A percentile compares a stretch with the other conserved stretches of the same genome.
phyloP scores from a whole-genome alignment of 495 filamentous ascomycete genomes.

The Aspergillus ostianus region DNA sequence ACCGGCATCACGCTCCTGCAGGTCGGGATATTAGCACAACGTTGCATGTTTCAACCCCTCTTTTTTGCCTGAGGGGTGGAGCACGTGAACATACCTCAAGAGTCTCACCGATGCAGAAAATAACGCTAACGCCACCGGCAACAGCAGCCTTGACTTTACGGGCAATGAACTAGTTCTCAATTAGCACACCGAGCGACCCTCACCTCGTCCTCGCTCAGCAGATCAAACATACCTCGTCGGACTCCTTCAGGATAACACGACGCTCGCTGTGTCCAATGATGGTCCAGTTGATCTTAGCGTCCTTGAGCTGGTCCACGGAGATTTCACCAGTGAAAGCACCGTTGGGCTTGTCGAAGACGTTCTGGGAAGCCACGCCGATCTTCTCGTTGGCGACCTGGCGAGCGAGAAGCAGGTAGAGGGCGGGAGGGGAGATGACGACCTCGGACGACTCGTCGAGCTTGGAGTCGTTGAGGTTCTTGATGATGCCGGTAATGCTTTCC shows the following conservation, averaged over 20 bases:
- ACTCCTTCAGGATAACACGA: slow-evolving; percentile 80
- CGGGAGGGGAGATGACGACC: slow-evolving; percentile 89
- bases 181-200: slow-evolving; percentile 10
- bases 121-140: slow-evolving; percentile 82
- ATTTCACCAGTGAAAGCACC: slow-evolving; percentile 98
- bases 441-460: slow-evolving; percentile 56
- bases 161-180: slow-evolving; percentile 63
- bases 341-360: slow-evolving; percentile 94
- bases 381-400: slow-evolving; percentile 66
- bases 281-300: slow-evolving; percentile 82
- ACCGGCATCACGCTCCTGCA: slow-evolving; percentile 74
- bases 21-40: background rate
- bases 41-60: background rate
- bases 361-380: slow-evolving; percentile 86
- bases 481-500: slow-evolving; percentile 80
- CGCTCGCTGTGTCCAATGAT: slow-evolving; percentile 94
- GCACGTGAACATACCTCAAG: slow-evolving; percentile 59
- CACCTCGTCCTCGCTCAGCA: background rate
- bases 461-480: slow-evolving; percentile 80
- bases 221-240: slow-evolving; percentile 55
- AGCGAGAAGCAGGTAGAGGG: slow-evolving; percentile 85
- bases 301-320: slow-evolving; percentile 83
- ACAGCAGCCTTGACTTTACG: slow-evolving; percentile 89
- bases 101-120: slow-evolving; percentile 94
- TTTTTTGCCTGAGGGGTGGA: background rate